phyloP scores from a whole-genome alignment of 2,329 filamentous ascomycete genomes.

The Trichophyton equinum region DNA sequence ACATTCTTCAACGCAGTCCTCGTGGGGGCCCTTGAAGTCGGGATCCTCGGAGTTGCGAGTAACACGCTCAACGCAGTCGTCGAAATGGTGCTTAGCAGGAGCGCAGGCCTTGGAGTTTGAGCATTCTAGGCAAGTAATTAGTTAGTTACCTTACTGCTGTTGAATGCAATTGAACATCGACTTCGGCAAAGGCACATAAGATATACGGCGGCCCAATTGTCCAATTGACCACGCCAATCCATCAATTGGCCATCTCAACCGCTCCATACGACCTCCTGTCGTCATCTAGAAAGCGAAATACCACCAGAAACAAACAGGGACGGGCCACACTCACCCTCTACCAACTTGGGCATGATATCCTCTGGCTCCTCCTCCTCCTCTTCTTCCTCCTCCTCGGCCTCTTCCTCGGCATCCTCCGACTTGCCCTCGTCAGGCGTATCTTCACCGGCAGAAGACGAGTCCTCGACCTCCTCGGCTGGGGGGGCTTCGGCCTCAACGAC shows the following conservation, averaged over 20 bases:
- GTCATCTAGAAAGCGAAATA: not conserved
- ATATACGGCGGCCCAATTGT: no score
- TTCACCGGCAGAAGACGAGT: conserved; percentile 17
- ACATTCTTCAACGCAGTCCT: conserved; percentile 99
- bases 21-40: conserved; percentile 59
- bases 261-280: not conserved
- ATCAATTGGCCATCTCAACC: not conserved
- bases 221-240: not conserved
- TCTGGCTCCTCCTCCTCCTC: conserved; percentile 66
- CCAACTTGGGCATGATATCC: conserved; percentile 76
- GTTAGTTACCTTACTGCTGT: not conserved
- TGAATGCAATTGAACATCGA: not conserved
- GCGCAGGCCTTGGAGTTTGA: conserved; percentile 72
- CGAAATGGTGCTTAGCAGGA: conserved; percentile 91
- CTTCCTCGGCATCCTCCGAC: conserved; percentile 34
- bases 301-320: not conserved
- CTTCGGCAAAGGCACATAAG: not conserved
- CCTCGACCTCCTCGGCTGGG: conserved; percentile 34
- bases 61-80: conserved; percentile 95
- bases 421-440: conserved; percentile 21
- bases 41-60: conserved; percentile 54
- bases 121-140: conserved; percentile 54
- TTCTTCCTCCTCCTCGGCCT: conserved; percentile 44
- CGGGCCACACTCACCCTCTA: conserved; percentile 61
- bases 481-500: conserved; percentile 47